Base-by-base conservation (phyloP, 352 stramenopile species). In the Phytophthora crassamura region DNA sequence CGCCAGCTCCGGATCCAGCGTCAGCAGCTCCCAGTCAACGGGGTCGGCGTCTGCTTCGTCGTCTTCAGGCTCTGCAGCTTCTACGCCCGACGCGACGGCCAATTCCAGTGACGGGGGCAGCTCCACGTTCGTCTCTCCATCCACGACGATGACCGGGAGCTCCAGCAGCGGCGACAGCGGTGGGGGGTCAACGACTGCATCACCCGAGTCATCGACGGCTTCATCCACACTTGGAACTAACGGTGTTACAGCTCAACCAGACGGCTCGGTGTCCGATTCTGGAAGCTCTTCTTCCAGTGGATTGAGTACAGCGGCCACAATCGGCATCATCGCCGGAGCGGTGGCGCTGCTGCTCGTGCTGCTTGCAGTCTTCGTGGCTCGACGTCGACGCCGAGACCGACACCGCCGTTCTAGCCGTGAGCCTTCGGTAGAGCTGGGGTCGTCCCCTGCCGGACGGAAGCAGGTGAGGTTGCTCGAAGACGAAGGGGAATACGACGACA, bases 261-360 rank as follows among this genome's bases (percentile, higher is more conserved):
- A n/a, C n/a, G n/a, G n/a, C n/a, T n/a, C n/a, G n/a, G 10, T 3
- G 18, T 34, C 42, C 10, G 42, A 14, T 4, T 34, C 22, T 11
- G 20, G 42, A 20, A 40, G 28, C 30, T 40, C 45, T 45, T 74
- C 69, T 0, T 52, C 59, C 4, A 78, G 83, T 43, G 69, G n/a
- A 33, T 30, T 59, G 50, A 20, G 50, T 2, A 30, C 38, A 14
- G 50, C 22, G 4, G 18, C 38, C 7, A 30, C 49, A 3, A n/a
- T 59, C 14, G 50, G 50, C 3, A 57, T 57, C 18, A 25, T 35
- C 7, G 35, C 47, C 20, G 49, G 18, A 9, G 35, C 22, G 18
- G 34, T 47, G 12, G 33, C 28, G 25, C 34, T 57, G 20, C 12
- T 47, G 18, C 49, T 57, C 25, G 20, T 45, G 49, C 6, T 45